These are phyloP conservation scores for Coffea humblotiana DNA, from an alignment of 305 asterid species.

Conservation along the genomic window DNA sequence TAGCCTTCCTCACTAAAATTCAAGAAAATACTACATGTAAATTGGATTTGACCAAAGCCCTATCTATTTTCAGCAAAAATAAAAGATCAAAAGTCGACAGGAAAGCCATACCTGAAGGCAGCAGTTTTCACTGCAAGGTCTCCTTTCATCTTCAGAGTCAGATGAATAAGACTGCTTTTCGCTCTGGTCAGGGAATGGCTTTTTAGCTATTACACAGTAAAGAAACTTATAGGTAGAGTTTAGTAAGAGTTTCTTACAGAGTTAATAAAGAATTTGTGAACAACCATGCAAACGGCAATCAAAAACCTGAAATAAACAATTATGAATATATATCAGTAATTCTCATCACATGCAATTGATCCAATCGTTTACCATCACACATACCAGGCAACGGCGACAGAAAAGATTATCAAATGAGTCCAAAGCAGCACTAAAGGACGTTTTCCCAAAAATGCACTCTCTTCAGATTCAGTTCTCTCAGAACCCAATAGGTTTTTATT, in stretches of 20 bases:
- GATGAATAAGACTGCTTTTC: slow-evolving; percentile 61
- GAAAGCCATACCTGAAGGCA: slow-evolving; percentile 67
- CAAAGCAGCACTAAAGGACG: slow-evolving; percentile 78
- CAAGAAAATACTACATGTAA: no score
- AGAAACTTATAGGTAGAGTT: slow-evolving; percentile 16
- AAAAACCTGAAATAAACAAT: slow-evolving; percentile 61
- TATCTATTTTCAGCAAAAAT: neutral
- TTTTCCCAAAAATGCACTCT: slow-evolving; percentile 49
- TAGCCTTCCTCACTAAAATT: neutral
- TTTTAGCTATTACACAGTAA: slow-evolving; percentile 25
- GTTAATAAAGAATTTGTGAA: slow-evolving; percentile 61
- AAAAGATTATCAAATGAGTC: slow-evolving; percentile 91
- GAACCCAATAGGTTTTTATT: slow-evolving; percentile 34
- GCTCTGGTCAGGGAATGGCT: slow-evolving; percentile 47
- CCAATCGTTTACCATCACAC: slow-evolving; percentile 19
- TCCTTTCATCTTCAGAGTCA: slow-evolving; percentile 66
- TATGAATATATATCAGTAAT: neutral
- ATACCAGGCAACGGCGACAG: slow-evolving; percentile 98
- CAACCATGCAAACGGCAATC: slow-evolving; percentile 96
- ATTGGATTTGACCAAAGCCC: no score
- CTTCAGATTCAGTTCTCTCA: slow-evolving; percentile 41
- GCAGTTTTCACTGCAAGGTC: slow-evolving; percentile 85
- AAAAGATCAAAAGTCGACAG: neutral
- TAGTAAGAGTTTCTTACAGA: slow-evolving; percentile 57
- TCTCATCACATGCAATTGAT: neutral